A percentile compares a stretch with the other conserved stretches of the same genome.
Conservation (phyloP, 257 asterid species). For the Solanum pinnatisectum region DNA sequence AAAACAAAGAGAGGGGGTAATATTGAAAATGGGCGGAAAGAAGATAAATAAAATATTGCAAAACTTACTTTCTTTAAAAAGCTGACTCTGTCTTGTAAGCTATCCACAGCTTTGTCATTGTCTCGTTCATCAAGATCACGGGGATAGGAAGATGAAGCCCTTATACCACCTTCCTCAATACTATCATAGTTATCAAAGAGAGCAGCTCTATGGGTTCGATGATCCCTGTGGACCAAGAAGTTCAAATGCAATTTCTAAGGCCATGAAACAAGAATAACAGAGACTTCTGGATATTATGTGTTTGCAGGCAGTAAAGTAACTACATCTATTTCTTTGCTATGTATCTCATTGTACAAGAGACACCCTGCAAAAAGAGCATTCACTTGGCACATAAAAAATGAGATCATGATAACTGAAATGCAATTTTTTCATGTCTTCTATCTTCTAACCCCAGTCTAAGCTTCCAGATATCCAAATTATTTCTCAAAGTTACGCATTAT, state of each 20-base stretch:
- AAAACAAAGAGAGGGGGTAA: background rate
- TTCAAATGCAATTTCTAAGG: background rate
- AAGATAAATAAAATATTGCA: background rate
- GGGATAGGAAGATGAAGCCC: slow-evolving; percentile 56
- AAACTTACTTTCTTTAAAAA: slow-evolving; percentile 64
- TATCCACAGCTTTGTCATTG: slow-evolving; percentile 65
- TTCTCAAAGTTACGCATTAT: background rate
- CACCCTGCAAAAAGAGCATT: background rate
- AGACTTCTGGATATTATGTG: background rate
- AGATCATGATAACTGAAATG: background rate
- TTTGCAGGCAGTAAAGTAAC: background rate
- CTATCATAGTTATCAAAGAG: slow-evolving; percentile 62
- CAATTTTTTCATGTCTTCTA: background rate
- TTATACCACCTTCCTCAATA: slow-evolving; percentile 79
- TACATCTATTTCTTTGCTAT: background rate
- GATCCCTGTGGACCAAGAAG: slow-evolving; percentile 47
- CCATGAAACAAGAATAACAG: background rate
- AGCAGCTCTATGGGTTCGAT: slow-evolving; percentile 59
- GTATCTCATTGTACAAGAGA: background rate
- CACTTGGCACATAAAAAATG: background rate
- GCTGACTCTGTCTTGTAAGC: slow-evolving; percentile 85
- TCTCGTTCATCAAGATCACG: slow-evolving; percentile 57
- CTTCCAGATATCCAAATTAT: background rate
- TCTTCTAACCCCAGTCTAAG: background rate
- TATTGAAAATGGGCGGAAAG: background rate